Evolutionary conservation across 371 early-diverging fungal species (phyloP).

Genomic region (Mortierella sp.): DNA sequence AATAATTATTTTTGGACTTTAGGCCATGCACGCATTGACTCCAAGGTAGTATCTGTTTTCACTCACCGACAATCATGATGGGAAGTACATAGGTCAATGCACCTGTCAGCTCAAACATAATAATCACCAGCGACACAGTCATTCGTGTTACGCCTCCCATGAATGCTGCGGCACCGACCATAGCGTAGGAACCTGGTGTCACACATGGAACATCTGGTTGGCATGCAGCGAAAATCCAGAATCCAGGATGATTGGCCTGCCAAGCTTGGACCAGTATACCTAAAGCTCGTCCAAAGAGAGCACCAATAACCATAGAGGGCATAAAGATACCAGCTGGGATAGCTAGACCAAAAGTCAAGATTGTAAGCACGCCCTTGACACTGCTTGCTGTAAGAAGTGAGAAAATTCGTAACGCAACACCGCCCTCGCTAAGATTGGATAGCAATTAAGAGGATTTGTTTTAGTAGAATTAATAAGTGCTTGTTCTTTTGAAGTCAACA

Average conservation of each 20-base stretch:
- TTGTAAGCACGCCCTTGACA: constrained; percentile 75
- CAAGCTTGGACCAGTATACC: constrained; percentile 78
- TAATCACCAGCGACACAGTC: constrained; percentile 93
- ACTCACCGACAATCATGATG: constrained; percentile 86
- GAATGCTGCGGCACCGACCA: constrained; percentile 95
- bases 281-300: constrained; percentile 79
- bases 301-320: constrained; percentile 88
- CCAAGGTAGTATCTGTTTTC: neutral
- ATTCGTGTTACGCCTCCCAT: constrained; percentile 94
- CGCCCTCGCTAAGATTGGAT: constrained; percentile 51
- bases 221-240: constrained; percentile 76
- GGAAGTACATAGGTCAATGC: constrained; percentile 88
- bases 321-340: constrained; percentile 85
- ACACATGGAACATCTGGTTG: constrained; percentile 75
- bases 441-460: too few relatives aligned
- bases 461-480: too few relatives aligned
- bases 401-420: constrained; percentile 43
- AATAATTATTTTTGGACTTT: neutral
- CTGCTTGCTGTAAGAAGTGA: constrained; percentile 73
- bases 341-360: constrained; percentile 85
- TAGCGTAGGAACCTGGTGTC: constrained; percentile 94
- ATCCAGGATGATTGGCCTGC: constrained; percentile 67
- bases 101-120: constrained; percentile 96
- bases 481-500: too few relatives aligned
- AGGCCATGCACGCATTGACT: neutral